Base-by-base conservation (phyloP, 2,329 filamentous ascomycete species). In the Achaetomium macrosporum region DNA sequence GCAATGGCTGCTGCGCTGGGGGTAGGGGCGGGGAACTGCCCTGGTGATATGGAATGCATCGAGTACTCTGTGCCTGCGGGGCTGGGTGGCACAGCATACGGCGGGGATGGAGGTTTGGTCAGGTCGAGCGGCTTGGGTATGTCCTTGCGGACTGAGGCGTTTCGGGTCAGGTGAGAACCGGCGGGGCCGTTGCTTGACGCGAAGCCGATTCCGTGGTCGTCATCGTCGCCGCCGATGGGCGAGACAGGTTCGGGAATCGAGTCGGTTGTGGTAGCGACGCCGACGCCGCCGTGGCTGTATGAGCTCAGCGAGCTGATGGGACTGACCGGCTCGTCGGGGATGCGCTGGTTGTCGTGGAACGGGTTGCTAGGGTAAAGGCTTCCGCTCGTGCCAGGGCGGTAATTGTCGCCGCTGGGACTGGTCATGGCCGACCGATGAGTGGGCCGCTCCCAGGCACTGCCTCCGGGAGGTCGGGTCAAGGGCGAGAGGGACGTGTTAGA, bases 11-110 rank as follows among this genome's bases (percentile, higher is more conserved):
- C 78, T 41, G 79, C 81, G 33, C 76, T 74, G 37, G 71, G 67
- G 4, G 78, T 77, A 25, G 74, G 69, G 45, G 66, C 71, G 36
- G 69, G 71, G 20, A 66, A 63, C 51, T 72, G 74, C 48, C 75
- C 76, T 37, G 77, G 70, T 12, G 74, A 69, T 19, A 79, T 71
- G 25, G 79, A 81, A 55, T 76, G 73, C 62, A 80, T 70, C 65
- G 80, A 83, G 65, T 79, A 83, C 56, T 87, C 81, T 17, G 83
- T 84, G 57, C 76, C 81, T 8, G 80, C 73, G 31, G 85, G 83
- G 66, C 81, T 85, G 15, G 79, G 72, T 15, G 78, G 78, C 10
- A 71, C 64, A 11, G 68, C 55, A 11, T 50, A 63, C 61, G 55
- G 61, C 58, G 61, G 66, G 56, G 61, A 65, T 47, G 58, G 64